Conservation (phyloP, 2,329 filamentous ascomycete genomes). For the Zopfia rhizophila region DNA sequence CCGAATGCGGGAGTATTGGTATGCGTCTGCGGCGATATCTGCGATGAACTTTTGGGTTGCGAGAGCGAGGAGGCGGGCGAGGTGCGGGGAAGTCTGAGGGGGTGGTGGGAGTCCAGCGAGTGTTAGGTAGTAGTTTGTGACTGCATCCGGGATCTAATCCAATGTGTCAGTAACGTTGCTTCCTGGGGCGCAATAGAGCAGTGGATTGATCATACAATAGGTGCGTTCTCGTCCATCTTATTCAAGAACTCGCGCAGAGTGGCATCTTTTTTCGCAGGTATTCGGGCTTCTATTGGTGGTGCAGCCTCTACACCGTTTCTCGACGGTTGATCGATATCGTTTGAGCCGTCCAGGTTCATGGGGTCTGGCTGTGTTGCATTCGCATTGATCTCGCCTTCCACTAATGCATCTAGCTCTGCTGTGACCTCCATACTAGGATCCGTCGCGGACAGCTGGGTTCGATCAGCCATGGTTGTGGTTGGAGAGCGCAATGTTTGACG, state of each 20-base stretch:
- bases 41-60: slow-evolving; percentile 99
- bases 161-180: neutral
- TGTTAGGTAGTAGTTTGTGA: slow-evolving; percentile 98
- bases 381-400: slow-evolving; percentile 55
- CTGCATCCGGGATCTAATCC: slow-evolving; percentile 89
- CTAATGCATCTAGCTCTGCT: slow-evolving; percentile 52
- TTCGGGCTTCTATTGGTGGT: slow-evolving; percentile 67
- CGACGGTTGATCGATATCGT: slow-evolving; percentile 44
- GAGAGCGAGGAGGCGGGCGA: slow-evolving; percentile 91
- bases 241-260: slow-evolving; percentile 90
- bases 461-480: slow-evolving; percentile 44
- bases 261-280: slow-evolving; percentile 87
- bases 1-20: slow-evolving; percentile 96
- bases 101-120: slow-evolving; percentile 93
- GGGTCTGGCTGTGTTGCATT: slow-evolving; percentile 49
- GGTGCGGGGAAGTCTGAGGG: slow-evolving; percentile 86
- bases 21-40: slow-evolving; percentile 95
- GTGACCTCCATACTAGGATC: slow-evolving; percentile 44
- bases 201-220: slow-evolving; percentile 75
- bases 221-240: slow-evolving; percentile 98
- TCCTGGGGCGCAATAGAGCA: neutral
- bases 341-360: slow-evolving; percentile 55
- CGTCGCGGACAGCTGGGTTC: slow-evolving; percentile 33
- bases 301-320: slow-evolving; percentile 57
- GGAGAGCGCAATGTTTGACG: slow-evolving; percentile 2